Evolutionary conservation across 2,329 filamentous ascomycete species (phyloP).

Genomic region (Fusarium coicis): DNA sequence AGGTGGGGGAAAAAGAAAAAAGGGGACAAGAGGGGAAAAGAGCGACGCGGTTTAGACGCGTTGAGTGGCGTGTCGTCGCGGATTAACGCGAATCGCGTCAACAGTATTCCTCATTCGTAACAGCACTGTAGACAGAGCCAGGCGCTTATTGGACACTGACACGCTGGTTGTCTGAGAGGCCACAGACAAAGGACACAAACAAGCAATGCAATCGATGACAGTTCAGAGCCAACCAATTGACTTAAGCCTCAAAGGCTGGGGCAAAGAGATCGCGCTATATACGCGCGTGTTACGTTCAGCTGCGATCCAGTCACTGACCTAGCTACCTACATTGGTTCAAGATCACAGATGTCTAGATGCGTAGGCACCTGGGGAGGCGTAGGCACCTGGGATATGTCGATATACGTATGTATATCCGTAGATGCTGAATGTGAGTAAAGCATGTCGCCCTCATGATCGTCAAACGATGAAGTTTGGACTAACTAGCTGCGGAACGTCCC

Average conservation of each 20-base stretch:
- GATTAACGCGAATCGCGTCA: conserved; percentile 24
- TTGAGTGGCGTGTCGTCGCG: conserved; percentile 35
- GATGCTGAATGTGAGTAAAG: not conserved
- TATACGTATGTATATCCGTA: not conserved
- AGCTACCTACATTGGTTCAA: not conserved
- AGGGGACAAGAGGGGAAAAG: conserved; percentile 17
- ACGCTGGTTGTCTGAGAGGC: conserved; percentile 21
- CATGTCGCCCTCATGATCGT: not conserved
- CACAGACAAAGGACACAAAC: conserved; percentile 17
- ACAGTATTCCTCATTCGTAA: not conserved
- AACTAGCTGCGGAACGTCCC: conserved; percentile 41
- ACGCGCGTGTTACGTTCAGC: conserved; percentile 19
- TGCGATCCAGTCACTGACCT: not conserved
- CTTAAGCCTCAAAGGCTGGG: conserved; percentile 1
- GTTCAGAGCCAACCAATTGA: conserved; percentile 25
- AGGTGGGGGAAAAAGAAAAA: conserved; percentile 21
- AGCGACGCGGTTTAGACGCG: conserved; percentile 38
- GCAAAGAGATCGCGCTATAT: conserved; percentile 12
- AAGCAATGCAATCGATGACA: conserved; percentile 7
- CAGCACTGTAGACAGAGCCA: not conserved
- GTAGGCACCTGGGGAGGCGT: not conserved
- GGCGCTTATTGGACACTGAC: conserved; percentile 18
- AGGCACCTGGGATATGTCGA: not conserved
- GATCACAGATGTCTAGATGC: not conserved
- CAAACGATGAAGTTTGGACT: conserved; percentile 1